Evolutionary conservation across 257 asterid species (phyloP).

Genomic region (Scutellaria galericulata): DNA sequence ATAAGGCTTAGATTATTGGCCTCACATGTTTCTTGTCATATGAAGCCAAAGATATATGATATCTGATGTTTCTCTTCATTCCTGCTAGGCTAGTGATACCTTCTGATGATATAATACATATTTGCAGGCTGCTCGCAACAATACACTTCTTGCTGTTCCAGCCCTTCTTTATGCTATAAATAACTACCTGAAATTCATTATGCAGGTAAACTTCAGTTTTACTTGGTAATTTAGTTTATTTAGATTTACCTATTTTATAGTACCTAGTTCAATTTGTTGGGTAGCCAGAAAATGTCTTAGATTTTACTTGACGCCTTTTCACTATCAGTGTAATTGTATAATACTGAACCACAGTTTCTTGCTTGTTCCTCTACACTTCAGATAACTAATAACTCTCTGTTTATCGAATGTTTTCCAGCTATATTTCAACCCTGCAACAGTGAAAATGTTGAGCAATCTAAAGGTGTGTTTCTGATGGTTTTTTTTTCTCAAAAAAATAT

Average conservation of each 20-base stretch:
- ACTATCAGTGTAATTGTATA: slow-evolving; percentile 18
- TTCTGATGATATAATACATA: slow-evolving; percentile 30
- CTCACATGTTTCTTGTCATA: background rate
- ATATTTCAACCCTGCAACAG: slow-evolving; percentile 97
- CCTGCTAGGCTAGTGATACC: slow-evolving; percentile 19
- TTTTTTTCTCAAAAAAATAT: background rate
- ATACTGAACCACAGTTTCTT: slow-evolving; percentile 16
- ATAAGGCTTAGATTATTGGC: background rate
- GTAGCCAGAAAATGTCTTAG: background rate
- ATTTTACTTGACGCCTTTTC: background rate
- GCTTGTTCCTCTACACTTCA: slow-evolving; percentile 3
- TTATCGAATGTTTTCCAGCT: slow-evolving; percentile 54
- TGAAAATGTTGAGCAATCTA: slow-evolving; percentile 98
- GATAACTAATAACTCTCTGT: slow-evolving; percentile 24
- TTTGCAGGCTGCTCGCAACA: slow-evolving; percentile 91
- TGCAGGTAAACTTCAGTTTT: slow-evolving; percentile 71
- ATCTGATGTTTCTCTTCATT: slow-evolving; percentile 21
- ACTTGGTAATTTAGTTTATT: slow-evolving; percentile 5
- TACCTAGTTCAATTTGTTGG: slow-evolving; percentile 22
- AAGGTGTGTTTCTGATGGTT: slow-evolving; percentile 61
- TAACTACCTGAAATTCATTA: slow-evolving; percentile 85
- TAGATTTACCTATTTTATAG: background rate
- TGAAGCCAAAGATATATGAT: slow-evolving; percentile 9
- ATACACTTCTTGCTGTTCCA: slow-evolving; percentile 89
- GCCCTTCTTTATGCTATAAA: slow-evolving; percentile 93